Conservation (phyloP, 2,329 filamentous ascomycete genomes). For the Fusarium sambucinum region DNA sequence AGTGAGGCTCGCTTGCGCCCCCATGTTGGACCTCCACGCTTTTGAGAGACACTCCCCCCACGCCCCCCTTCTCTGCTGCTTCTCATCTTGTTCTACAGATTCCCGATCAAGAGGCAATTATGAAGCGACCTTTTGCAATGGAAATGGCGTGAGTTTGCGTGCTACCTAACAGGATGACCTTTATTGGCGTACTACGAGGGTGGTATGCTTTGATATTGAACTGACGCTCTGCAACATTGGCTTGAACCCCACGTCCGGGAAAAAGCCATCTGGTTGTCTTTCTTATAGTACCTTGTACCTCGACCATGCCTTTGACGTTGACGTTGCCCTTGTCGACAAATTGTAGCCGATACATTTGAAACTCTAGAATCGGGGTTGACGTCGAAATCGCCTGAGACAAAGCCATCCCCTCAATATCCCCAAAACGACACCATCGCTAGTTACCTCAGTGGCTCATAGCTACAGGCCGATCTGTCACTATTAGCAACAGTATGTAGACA, state of each 20-base stretch:
- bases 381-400: slow-evolving; percentile 9
- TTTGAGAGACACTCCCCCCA: slow-evolving; percentile 40
- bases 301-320: not conserved
- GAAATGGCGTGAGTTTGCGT: slow-evolving; percentile 20
- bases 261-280: slow-evolving; percentile 8
- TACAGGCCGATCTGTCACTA: slow-evolving; percentile 29
- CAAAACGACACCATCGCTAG: slow-evolving; percentile 21
- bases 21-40: slow-evolving; percentile 42
- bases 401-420: slow-evolving; percentile 28
- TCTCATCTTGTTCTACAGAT: slow-evolving; percentile 33
- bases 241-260: slow-evolving; percentile 29
- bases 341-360: slow-evolving; percentile 3
- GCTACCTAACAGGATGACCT: slow-evolving; percentile 6
- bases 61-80: slow-evolving; percentile 29
- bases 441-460: slow-evolving; percentile 12
- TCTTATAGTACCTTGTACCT: slow-evolving; percentile 11
- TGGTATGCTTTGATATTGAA: slow-evolving; percentile 26
- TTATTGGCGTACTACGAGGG: slow-evolving; percentile 13
- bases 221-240: slow-evolving; percentile 8
- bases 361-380: slow-evolving; percentile 8
- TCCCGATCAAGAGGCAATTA: slow-evolving; percentile 11
- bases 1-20: slow-evolving; percentile 28
- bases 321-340: not conserved
- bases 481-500: slow-evolving; percentile 14
- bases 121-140: slow-evolving; percentile 20